These are phyloP conservation scores for Luvunga scandens DNA, from an alignment of 345 rosid species.

Conservation along the genomic window DNA sequence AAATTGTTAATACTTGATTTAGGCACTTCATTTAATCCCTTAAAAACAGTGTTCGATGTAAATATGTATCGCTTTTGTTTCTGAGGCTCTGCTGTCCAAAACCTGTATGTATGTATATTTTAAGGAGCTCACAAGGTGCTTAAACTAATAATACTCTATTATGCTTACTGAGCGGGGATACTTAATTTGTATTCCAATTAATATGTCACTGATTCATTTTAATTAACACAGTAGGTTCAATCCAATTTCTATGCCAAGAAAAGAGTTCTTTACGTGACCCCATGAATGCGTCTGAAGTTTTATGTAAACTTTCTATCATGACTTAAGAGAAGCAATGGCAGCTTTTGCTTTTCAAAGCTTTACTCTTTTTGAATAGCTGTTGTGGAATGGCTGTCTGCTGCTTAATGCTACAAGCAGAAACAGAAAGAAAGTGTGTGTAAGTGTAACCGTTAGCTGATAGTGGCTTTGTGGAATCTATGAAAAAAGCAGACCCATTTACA, in stretches of 20 bases:
- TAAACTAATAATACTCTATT: too few species aligned
- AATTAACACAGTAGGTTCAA: background rate
- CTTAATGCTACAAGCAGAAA: background rate
- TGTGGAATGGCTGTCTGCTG: conserved; percentile 26
- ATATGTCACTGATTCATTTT: background rate
- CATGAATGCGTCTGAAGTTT: background rate
- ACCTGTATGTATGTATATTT: too few species aligned
- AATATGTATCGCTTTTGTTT: too few species aligned
- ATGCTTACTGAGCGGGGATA: too few species aligned
- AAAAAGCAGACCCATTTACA: conserved; percentile 25
- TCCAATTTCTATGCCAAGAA: too few species aligned
- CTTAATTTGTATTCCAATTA: too few species aligned
- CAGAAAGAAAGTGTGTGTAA: background rate
- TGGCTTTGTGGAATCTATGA: conserved; percentile 32
- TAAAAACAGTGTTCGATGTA: background rate
- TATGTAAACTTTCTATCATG: background rate
- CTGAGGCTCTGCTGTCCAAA: background rate
- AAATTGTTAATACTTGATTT: background rate
- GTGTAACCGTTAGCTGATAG: conserved; percentile 23
- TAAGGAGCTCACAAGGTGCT: too few species aligned
- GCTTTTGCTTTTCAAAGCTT: conserved; percentile 43
- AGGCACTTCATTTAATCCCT: background rate
- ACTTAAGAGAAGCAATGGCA: conserved; percentile 12
- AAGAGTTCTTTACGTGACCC: background rate
- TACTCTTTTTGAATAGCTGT: conserved; percentile 19